Evolutionary conservation across 2,329 filamentous ascomycete species (phyloP), one percentile per base, ranked within the genome.

Genomic region (Aspergillus udagawae): DNA sequence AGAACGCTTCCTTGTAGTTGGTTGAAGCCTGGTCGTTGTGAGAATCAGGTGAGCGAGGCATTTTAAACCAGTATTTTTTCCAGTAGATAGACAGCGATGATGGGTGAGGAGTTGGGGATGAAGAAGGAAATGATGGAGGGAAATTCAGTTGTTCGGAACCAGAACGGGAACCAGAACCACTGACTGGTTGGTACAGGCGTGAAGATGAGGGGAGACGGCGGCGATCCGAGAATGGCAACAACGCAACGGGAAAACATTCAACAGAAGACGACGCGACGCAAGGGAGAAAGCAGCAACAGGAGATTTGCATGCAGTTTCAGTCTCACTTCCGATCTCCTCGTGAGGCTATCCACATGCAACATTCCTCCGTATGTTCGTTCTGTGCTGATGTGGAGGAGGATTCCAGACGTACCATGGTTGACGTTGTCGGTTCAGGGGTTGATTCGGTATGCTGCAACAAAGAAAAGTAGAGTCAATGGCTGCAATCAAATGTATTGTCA

Each of bases 1-100:
- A 92, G 80, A 99, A 99, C 68, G 94, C 94, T 88, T 99, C 94
- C 84, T 97, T 97, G 91, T 97, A 99, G 88, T 99, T 97, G 81
- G 93, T 97, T 60, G 85, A 86, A 74, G 85, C 83, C 85, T 87
- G 83, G 41, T 73, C 69, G 61, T 68, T 51, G 51, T 65, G 54
- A 48, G 35, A 25, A 45, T 61, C 49, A 14, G 61, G 60, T 64
- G 66, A 65, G 65, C 59, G 58, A 51, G 66, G 60, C 63, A 68
- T 71, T 57, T 65, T 38, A 17, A 35, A 35, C 2, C 32, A 6
- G 4, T 12, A 3, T 6, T 70, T 62, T 57, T 54, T 59, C 63
- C 63, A 49, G 57, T 61, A 59, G 38, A 50, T 9, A 27, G 52
- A 48, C 41, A 4, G 6, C 50, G 53, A 47, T 56, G 52, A 20